Percentiles rank a stretch among this genome's conserved stretches.
Conservation (phyloP, 306 rosid genomes). For the Malus asiatica region DNA sequence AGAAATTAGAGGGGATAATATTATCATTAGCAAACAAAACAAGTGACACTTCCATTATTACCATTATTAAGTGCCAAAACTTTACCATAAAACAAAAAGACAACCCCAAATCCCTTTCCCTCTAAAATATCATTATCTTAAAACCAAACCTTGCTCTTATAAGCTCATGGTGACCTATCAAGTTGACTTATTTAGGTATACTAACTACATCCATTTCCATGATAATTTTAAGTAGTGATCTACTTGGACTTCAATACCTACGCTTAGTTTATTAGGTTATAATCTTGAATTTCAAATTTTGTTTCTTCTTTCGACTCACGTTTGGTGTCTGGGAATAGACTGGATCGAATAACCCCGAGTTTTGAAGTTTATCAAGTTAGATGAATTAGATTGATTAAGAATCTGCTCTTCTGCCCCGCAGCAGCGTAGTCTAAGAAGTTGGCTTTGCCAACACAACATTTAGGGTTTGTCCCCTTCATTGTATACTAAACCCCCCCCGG, state of each 20-base stretch:
- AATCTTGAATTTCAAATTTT: not conserved
- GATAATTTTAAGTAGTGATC: not conserved
- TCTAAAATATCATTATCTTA: slow-evolving; percentile 11
- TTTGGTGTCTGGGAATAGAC: too few relatives aligned
- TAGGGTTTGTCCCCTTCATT: too few relatives aligned
- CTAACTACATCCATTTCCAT: not conserved
- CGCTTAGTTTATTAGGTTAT: not conserved
- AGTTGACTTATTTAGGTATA: slow-evolving; percentile 11
- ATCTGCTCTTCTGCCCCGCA: too few relatives aligned
- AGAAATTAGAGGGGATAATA: not conserved
- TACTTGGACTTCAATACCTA: not conserved
- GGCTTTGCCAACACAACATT: too few relatives aligned
- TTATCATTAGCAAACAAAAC: slow-evolving; percentile 10
- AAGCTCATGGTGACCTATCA: slow-evolving; percentile 10
- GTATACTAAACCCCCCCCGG: too few relatives aligned
- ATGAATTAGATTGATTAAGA: not conserved
- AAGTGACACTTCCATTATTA: slow-evolving; percentile 21
- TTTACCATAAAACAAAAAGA: slow-evolving; percentile 5
- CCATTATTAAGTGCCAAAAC: slow-evolving; percentile 12
- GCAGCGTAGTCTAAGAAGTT: too few relatives aligned
- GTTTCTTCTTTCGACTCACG: too few relatives aligned
- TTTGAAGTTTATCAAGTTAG: not conserved
- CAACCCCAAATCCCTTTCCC: not conserved
- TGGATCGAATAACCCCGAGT: too few relatives aligned
- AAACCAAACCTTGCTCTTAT: not conserved